A percentile compares a stretch with the other conserved stretches of the same genome.
phyloP scores from a whole-genome alignment of 768 basidiomycete genomes.

The Suillus ampliporus region DNA sequence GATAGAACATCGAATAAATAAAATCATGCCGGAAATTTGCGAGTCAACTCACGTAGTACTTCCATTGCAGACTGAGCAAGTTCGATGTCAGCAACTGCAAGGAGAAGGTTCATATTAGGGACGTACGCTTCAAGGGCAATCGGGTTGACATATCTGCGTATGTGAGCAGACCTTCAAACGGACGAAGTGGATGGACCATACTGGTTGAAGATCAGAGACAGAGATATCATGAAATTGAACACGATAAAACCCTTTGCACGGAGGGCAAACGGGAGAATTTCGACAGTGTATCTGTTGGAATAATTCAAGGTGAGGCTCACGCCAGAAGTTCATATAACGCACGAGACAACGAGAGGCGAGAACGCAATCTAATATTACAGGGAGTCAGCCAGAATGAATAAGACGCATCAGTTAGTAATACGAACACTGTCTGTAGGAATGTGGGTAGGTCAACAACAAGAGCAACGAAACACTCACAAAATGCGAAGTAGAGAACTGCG shows the following conservation, averaged over 20 bases:
- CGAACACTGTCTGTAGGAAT: conserved; percentile 36
- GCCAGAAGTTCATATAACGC: conserved; percentile 16
- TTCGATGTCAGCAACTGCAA: not conserved
- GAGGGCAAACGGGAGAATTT: conserved; percentile 48
- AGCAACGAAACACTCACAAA: conserved; percentile 31
- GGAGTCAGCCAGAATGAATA: not conserved
- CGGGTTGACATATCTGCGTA: conserved; percentile 40
- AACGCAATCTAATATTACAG: conserved; percentile 37
- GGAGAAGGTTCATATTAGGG: not conserved
- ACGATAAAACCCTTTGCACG: conserved; percentile 47
- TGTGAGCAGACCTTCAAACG: conserved; percentile 25
- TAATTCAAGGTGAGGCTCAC: not conserved
- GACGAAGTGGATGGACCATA: conserved; percentile 31
- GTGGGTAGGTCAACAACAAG: not conserved
- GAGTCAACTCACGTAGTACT: conserved; percentile 45
- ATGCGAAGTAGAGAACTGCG: conserved; percentile 45
- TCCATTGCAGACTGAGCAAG: conserved; percentile 44
- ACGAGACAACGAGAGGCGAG: conserved; percentile 47
- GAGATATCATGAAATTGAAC: conserved; percentile 44
- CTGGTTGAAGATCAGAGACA: conserved; percentile 51
- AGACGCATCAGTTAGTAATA: conserved; percentile 4
- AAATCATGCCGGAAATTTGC: not conserved
- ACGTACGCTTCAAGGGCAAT: conserved; percentile 36
- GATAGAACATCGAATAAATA: not conserved
- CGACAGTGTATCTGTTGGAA: conserved; percentile 42